These are phyloP conservation scores for Populus davidiana DNA, from an alignment of 345 rosid species.

Conservation along the genomic window DNA sequence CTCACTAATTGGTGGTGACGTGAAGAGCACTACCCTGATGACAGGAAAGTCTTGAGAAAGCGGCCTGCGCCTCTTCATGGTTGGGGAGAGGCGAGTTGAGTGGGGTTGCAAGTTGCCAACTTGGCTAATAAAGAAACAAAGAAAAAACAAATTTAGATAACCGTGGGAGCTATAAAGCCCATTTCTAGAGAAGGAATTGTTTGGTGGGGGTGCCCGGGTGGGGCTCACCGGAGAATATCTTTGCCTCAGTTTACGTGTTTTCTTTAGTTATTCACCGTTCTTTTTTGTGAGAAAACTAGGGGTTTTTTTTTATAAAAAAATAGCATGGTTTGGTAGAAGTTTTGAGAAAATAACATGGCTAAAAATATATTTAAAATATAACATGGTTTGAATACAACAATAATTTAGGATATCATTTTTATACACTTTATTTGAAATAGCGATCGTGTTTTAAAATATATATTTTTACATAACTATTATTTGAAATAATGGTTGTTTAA, in stretches of 20 bases:
- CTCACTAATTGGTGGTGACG: not conserved
- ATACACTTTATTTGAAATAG: too few species aligned
- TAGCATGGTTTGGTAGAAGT: too few species aligned
- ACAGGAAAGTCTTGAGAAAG: not conserved
- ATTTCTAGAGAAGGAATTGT: not conserved
- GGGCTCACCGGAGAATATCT: not conserved
- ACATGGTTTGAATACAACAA: too few species aligned
- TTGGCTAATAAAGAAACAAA: slow-evolving; percentile 2
- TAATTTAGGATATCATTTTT: too few species aligned
- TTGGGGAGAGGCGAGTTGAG: not conserved
- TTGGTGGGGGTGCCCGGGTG: not conserved
- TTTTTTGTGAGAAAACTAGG: not conserved
- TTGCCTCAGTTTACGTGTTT: not conserved
- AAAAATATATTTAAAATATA: too few species aligned
- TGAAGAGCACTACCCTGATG: not conserved
- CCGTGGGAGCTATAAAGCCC: not conserved
- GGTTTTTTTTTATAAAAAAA: too few species aligned
- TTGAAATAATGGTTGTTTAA: too few species aligned
- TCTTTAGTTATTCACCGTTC: not conserved
- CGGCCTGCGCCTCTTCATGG: not conserved
- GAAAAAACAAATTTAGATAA: not conserved
- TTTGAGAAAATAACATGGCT: too few species aligned
- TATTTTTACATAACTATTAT: too few species aligned
- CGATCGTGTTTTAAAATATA: too few species aligned
- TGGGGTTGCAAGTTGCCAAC: slow-evolving; percentile 13